phyloP scores from a whole-genome alignment of 768 basidiomycete species.

The Paxillus ammoniavirescens region DNA sequence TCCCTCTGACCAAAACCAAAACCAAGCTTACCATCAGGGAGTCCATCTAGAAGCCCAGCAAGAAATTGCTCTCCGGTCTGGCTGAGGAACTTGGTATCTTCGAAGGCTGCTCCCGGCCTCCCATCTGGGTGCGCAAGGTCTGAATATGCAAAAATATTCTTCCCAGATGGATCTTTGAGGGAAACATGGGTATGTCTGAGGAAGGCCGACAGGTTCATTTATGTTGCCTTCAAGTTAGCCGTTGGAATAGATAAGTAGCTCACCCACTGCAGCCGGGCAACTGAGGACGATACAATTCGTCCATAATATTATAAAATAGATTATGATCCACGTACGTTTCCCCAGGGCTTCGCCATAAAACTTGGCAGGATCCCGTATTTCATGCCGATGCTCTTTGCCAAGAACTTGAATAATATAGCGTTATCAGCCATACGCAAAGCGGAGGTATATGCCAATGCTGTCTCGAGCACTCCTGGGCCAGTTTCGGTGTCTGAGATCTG shows the following conservation, averaged over 20 bases:
- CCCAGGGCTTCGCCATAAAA: constrained; percentile 99
- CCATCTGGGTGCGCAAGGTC: constrained; percentile 61
- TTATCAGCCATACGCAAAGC: constrained; percentile 87
- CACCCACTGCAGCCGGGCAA: constrained; percentile 96
- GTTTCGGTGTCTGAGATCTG: constrained; percentile 77
- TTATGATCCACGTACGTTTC: constrained; percentile 56
- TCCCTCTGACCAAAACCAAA: not conserved
- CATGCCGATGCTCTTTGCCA: constrained; percentile 91
- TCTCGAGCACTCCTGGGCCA: constrained; percentile 85
- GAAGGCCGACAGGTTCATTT: not conserved
- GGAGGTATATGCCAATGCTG: constrained; percentile 81
- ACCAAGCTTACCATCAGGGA: constrained; percentile 71
- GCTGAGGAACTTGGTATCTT: constrained; percentile 84
- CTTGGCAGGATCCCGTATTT: constrained; percentile 86
- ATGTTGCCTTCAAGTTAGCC: constrained; percentile 8
- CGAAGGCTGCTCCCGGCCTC: constrained; percentile 65
- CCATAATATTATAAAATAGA: not conserved
- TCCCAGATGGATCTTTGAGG: constrained; percentile 62
- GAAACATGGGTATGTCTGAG: constrained; percentile 90
- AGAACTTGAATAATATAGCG: constrained; percentile 88
- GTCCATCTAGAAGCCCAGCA: constrained; percentile 87
- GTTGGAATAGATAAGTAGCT: constrained; percentile 13
- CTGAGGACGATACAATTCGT: constrained; percentile 36
- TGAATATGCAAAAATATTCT: constrained; percentile 77
- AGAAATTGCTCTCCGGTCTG: constrained; percentile 87